Evolutionary conservation across 2,329 filamentous ascomycete genomes (phyloP).

Genomic region (Celoporthe dispersa): DNA sequence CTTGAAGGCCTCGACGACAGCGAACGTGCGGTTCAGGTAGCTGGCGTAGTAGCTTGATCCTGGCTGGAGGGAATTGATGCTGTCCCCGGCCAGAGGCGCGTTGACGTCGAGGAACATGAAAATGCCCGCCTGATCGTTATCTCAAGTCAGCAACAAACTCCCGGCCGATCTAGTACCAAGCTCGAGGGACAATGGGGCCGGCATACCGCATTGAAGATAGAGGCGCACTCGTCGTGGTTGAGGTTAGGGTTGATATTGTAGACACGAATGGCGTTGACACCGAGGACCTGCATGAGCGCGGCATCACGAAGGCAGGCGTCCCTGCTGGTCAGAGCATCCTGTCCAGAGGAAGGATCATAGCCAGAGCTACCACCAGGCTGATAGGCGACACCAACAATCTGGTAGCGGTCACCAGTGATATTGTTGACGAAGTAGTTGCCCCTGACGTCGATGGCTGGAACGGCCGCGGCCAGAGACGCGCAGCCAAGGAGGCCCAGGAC

Average conservation of each 20-base stretch:
- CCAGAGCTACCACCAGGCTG: slow-evolving; percentile 69
- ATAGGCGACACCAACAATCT: slow-evolving; percentile 71
- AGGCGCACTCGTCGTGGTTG: slow-evolving; percentile 70
- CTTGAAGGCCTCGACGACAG: slow-evolving; percentile 69
- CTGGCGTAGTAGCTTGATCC: slow-evolving; percentile 62
- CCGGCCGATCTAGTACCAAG: background rate
- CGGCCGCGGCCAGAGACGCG: slow-evolving; percentile 58
- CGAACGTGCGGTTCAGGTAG: slow-evolving; percentile 70
- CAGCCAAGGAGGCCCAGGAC: slow-evolving; percentile 34
- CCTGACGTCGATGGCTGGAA: slow-evolving; percentile 60
- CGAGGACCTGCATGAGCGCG: slow-evolving; percentile 66
- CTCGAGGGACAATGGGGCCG: background rate
- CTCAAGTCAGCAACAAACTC: background rate
- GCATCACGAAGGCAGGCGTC: slow-evolving; percentile 66
- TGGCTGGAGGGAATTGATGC: slow-evolving; percentile 58
- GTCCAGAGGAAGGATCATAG: slow-evolving; percentile 57
- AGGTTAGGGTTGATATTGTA: slow-evolving; percentile 69
- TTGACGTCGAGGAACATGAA: slow-evolving; percentile 74
- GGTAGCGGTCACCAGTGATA: slow-evolving; percentile 62
- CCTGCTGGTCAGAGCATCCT: slow-evolving; percentile 64
- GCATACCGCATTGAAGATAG: slow-evolving; percentile 66
- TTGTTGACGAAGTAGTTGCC: slow-evolving; percentile 65
- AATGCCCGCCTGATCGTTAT: slow-evolving; percentile 57
- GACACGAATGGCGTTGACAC: slow-evolving; percentile 71
- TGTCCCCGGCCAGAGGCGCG: slow-evolving; percentile 63